Base-by-base conservation (phyloP, 352 stramenopile genomes). In the Phytophthora macrochlamydospora region DNA sequence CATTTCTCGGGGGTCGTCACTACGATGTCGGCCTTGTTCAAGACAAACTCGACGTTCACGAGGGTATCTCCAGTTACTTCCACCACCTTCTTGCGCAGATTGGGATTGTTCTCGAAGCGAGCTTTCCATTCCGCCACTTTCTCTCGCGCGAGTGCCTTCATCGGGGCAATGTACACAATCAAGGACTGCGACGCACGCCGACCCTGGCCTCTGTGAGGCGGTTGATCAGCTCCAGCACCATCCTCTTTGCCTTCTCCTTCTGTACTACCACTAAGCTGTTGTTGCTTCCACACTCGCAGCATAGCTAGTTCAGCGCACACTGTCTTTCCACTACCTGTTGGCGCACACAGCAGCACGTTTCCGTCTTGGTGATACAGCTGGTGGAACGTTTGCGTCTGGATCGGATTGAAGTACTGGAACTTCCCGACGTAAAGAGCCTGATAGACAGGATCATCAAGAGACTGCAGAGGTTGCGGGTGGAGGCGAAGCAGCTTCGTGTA, bases 311-410 rank as follows among this genome's bases (percentile, higher is more conserved):
- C 98, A 0, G 97, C 97, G 38, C 98, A 92, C 31, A 98, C 84
- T 1, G 98, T 99, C 75, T 99, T 99, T 1, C 97, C 97, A 53
- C 87, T 97, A 5, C 97, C 97, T 7, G 96, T 99, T 0, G 98
- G 98, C 8, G 97, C 97, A 14, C 98, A 98, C 3, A 99, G 73
- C 29, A 99, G 77, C 2, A 99, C 85, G 42, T 98, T 98, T 29
- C 86, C 87, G 61, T 99, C 89, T 11, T 97, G 97, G 60, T 99
- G 95, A 71, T 99, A 99, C 0, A 99, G 76, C 44, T 98, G 78
- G 62, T 99, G 92, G 75, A 99, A 99, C 4, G 98, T 67, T 62
- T 99, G 98, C 38, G 97, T 99, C 81, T 99, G 98, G 62, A 99
- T 98, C 40, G 87, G 85, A 63, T 97, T 97, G 32, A 97, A 92